A percentile compares a stretch with the other conserved stretches of the same genome.
phyloP scores from a whole-genome alignment of 2,329 filamentous ascomycete species.

The Epichloe hybrida region DNA sequence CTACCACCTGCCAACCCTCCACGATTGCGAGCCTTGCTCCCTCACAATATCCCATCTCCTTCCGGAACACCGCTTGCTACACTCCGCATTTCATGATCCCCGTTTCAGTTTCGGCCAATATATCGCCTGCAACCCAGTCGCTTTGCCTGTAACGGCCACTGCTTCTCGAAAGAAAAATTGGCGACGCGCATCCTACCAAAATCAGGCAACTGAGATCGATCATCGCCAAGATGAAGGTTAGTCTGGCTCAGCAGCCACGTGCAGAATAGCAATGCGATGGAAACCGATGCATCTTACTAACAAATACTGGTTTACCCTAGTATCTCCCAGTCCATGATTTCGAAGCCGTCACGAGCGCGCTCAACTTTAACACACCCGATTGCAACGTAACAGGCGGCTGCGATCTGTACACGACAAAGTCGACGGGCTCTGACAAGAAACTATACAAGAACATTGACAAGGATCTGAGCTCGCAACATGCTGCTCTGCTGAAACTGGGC shows the following conservation, averaged over 20 bases:
- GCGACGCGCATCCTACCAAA: not conserved
- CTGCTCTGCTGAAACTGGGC: conserved; percentile 72
- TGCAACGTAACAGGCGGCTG: conserved; percentile 86
- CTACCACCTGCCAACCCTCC: no score
- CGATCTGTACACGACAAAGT: conserved; percentile 95
- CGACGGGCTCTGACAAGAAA: conserved; percentile 90
- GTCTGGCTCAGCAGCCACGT: conserved; percentile 4
- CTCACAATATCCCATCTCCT: not conserved
- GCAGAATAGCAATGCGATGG: not conserved
- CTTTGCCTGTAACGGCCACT: not conserved
- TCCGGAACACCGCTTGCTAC: not conserved
- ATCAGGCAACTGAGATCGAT: not conserved
- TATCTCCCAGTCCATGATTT: conserved; percentile 86
- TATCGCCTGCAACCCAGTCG: not conserved
- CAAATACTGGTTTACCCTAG: conserved; percentile 30
- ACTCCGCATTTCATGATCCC: not conserved
- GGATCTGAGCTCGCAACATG: conserved; percentile 82
- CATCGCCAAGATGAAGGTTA: conserved; percentile 24
- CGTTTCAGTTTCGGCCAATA: not conserved
- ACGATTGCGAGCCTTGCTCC: no score
- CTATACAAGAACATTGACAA: conserved; percentile 91
- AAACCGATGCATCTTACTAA: not conserved
- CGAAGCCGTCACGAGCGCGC: conserved; percentile 77
- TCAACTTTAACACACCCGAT: conserved; percentile 92
- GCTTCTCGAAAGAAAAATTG: no score